Evolutionary conservation across 2,329 filamentous ascomycete genomes (phyloP).

Genomic region (Blastomyces silverae): DNA sequence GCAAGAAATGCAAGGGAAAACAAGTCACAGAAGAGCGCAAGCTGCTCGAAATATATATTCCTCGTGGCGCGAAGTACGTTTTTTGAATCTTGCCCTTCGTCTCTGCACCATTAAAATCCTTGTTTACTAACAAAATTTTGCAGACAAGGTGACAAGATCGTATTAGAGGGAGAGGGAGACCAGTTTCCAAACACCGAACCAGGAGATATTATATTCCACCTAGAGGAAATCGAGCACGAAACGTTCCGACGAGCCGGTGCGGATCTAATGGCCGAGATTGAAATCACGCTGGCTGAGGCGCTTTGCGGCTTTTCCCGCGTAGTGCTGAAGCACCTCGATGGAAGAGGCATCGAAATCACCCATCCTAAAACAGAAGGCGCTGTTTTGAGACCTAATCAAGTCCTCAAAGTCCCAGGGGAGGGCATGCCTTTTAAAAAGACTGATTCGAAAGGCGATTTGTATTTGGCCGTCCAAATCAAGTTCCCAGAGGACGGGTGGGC

Average conservation of each 20-base stretch:
- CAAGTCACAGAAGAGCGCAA: conserved; percentile 83
- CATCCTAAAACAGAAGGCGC: conserved; percentile 71
- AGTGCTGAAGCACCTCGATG: conserved; percentile 87
- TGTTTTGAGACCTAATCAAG: conserved; percentile 73
- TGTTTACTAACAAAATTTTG: background rate
- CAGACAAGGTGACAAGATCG: conserved; percentile 72
- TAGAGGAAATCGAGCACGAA: conserved; percentile 75
- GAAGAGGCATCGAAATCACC: conserved; percentile 75
- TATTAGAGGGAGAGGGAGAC: conserved; percentile 88
- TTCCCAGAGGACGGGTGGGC: conserved; percentile 88
- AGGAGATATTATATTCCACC: conserved; percentile 85
- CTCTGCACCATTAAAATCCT: too few relatives aligned
- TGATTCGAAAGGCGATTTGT: conserved; percentile 78
- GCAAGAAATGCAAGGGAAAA: conserved; percentile 97
- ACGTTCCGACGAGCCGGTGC: conserved; percentile 74
- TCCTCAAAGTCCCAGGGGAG: conserved; percentile 78
- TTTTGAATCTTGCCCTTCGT: conserved; percentile 1
- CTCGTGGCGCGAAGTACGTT: conserved; percentile 63
- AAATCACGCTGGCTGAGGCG: conserved; percentile 75
- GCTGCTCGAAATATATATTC: conserved; percentile 92
- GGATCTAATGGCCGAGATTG: conserved; percentile 75
- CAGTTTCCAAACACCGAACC: conserved; percentile 83
- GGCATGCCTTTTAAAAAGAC: conserved; percentile 91
- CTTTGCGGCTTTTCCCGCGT: conserved; percentile 84
- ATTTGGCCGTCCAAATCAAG: conserved; percentile 73